Base-by-base conservation (phyloP, 1,284 basidiomycete genomes). In the Albatrellus sp. region DNA sequence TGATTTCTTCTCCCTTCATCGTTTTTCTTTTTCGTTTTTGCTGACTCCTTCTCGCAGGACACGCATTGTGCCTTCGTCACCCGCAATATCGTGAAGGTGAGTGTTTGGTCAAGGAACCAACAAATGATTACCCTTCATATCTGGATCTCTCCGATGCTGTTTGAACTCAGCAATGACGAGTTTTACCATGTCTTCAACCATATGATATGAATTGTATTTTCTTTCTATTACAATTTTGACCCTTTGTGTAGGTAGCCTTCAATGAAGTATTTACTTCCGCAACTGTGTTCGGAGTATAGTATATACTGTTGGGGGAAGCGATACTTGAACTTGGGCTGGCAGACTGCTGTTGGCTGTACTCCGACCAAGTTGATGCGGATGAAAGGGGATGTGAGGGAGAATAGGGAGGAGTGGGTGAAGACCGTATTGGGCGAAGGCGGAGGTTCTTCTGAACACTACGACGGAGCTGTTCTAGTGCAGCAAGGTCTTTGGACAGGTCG, bases 361-460 rank as follows among this genome's bases (percentile, higher is more conserved):
- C 57, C 32, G 54, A 50, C 43, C 52, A 41, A 43, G 57, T 57
- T 48, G 54, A 51, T 48, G 54, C 49, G 40, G 54, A 60, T 49
- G 54, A 61, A 47, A 48, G 55, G 48, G 50, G 65, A 37, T 57
- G 62, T 5, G 55, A 70, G 52, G 56, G 54, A 20, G 51, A 50
- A 16, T 49, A 54, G 10, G 51, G 51, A 11, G 51, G 60, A 16
- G 66, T 56, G 30, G 66, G 61, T 34, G 68, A 63, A 16, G 77
- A 79, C 40, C 75, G 72, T 47, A 88, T 80, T 29, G 85, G 84
- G 13, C 84, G 72, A 30, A 88, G 67, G 45, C 75, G 75, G 36
- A 88, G 70, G 54, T 88, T 88, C 60, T 76, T 72, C 57, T 79
- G 73, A 1, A 88, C 80, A 50, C 66, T 82, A 49, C 70, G 67